Evolutionary conservation across 345 rosid genomes (phyloP).

Genomic region (Bruguiera parviflora): DNA sequence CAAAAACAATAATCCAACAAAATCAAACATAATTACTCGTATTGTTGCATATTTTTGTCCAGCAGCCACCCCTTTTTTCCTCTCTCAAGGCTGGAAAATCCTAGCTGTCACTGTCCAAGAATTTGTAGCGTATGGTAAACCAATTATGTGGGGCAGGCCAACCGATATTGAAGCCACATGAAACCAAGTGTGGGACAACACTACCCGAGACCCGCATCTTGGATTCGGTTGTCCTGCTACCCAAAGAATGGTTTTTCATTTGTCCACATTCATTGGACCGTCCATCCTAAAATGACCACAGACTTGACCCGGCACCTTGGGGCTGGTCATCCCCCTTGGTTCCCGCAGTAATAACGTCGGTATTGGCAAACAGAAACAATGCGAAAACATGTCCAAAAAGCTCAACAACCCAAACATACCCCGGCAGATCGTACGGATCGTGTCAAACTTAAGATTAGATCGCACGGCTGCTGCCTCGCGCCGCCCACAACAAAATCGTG

Average conservation of each 20-base stretch:
- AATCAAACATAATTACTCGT: no score
- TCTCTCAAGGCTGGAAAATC: constrained; percentile 7
- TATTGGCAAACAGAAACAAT: not conserved
- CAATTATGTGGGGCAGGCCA: not conserved
- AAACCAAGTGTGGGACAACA: not conserved
- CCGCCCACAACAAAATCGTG: constrained; percentile 29
- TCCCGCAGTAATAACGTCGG: constrained; percentile 5
- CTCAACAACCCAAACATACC: not conserved
- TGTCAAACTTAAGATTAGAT: constrained; percentile 25
- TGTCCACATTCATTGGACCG: not conserved
- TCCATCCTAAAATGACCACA: constrained; percentile 4
- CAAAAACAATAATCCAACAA: no score
- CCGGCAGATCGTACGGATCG: constrained; percentile 15
- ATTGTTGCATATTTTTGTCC: no score
- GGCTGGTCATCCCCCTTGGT: constrained; percentile 18
- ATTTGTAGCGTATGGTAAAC: not conserved
- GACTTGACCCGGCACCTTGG: constrained; percentile 22
- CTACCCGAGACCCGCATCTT: constrained; percentile 14
- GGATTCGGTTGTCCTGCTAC: constrained; percentile 5
- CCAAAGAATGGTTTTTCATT: not conserved
- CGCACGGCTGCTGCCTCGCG: constrained; percentile 24
- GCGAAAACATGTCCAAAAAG: constrained; percentile 11
- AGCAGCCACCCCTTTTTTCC: not conserved
- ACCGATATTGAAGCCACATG: not conserved
- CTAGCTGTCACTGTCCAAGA: constrained; percentile 13